These are phyloP conservation scores for Pichia sp. DNA, from an alignment of 1,139 yeast species.

Conservation along the genomic window DNA sequence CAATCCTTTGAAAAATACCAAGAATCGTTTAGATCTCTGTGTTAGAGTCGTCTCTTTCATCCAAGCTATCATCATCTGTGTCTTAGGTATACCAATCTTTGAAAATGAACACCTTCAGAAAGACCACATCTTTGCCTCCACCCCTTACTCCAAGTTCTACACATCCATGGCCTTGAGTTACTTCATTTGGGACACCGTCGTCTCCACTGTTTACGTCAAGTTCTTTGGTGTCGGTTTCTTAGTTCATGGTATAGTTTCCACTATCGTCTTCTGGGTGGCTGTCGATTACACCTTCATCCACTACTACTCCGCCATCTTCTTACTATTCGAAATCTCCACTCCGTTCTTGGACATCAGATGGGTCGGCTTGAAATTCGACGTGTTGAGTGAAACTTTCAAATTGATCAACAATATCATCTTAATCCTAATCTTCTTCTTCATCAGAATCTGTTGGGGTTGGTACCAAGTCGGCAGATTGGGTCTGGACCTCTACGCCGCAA, in stretches of 20 bases:
- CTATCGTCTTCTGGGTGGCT: slow-evolving; percentile 66
- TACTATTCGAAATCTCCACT: slow-evolving; percentile 86
- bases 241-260: slow-evolving; percentile 82
- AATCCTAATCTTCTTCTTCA: slow-evolving; percentile 67
- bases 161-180: slow-evolving; percentile 76
- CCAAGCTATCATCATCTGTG: slow-evolving; percentile 64
- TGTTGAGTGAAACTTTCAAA: slow-evolving; percentile 48
- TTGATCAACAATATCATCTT: slow-evolving; percentile 69
- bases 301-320: slow-evolving; percentile 82
- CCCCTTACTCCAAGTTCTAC: slow-evolving; percentile 74
- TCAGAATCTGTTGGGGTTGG: slow-evolving; percentile 88
- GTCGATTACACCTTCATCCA: slow-evolving; percentile 66
- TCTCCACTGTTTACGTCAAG: slow-evolving; percentile 58
- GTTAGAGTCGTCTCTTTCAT: slow-evolving; percentile 88
- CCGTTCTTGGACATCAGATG: slow-evolving; percentile 93
- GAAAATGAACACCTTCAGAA: slow-evolving; percentile 48
- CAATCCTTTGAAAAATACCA: slow-evolving; percentile 43
- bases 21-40: slow-evolving; percentile 69
- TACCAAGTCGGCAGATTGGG: slow-evolving; percentile 60
- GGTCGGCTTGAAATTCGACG: slow-evolving; percentile 78
- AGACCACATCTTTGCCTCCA: slow-evolving; percentile 62
- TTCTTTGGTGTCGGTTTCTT: slow-evolving; percentile 82
- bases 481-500: slow-evolving; percentile 46
- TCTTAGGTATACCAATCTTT: slow-evolving; percentile 58
- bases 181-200: slow-evolving; percentile 85